Percentiles rank a stretch among this genome's conserved stretches.
phyloP scores from a whole-genome alignment of 768 basidiomycete species.

The Termitomyces sp. region DNA sequence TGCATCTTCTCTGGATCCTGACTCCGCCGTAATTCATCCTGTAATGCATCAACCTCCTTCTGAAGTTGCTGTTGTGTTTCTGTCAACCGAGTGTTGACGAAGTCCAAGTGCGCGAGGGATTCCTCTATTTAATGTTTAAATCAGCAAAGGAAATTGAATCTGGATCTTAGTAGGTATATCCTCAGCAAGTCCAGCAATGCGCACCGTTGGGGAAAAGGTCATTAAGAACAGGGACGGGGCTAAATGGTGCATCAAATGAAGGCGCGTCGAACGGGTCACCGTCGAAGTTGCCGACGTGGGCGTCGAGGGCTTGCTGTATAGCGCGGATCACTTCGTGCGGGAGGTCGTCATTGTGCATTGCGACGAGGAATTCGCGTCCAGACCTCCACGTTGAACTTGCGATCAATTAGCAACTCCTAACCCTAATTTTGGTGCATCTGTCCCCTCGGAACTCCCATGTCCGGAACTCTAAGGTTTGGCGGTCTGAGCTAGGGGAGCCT shows the following conservation, averaged over 20 bases:
- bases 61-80: conserved; percentile 70
- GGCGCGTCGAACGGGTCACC: conserved; percentile 58
- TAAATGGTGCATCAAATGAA: conserved; percentile 47
- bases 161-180: conserved; percentile 4
- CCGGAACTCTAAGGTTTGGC: neutral
- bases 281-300: conserved; percentile 35
- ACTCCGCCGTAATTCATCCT: conserved; percentile 63
- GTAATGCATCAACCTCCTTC: conserved; percentile 66
- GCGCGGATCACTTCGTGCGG: conserved; percentile 66
- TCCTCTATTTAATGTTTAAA: conserved; percentile 48
- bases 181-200: conserved; percentile 17
- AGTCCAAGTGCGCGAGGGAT: conserved; percentile 68
- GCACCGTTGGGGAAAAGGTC: conserved; percentile 78
- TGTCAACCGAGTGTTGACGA: conserved; percentile 64
- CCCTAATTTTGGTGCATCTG: conserved; percentile 16
- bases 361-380: conserved; percentile 11
- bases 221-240: conserved; percentile 56
- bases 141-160: conserved; percentile 15
- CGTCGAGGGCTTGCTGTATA: conserved; percentile 68
- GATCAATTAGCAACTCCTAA: conserved; percentile 21
- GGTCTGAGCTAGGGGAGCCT: neutral
- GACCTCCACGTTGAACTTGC: conserved; percentile 3
- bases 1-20: conserved; percentile 91
- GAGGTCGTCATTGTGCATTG: conserved; percentile 47
- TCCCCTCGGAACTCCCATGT: neutral